These are phyloP conservation scores for Ogataea corticis DNA, from an alignment of 805 yeast genomes.

Conservation along the genomic window DNA sequence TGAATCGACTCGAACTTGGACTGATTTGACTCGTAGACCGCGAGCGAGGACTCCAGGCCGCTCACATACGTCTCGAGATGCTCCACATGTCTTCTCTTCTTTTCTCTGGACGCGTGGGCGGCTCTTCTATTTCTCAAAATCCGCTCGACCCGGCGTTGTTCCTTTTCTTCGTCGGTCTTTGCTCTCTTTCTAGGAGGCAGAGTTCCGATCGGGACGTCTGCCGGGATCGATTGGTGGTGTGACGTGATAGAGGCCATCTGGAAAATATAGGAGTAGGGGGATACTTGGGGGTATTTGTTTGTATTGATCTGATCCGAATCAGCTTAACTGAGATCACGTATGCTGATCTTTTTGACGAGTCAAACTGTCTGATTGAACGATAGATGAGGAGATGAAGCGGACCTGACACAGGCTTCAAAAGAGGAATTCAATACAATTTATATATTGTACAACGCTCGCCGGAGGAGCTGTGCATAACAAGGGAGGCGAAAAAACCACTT, in stretches of 20 bases:
- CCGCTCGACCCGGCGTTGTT: constrained; percentile 91
- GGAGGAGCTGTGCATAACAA: constrained; percentile 4
- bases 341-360: not conserved
- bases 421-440: constrained; percentile 4
- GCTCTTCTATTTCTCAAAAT: constrained; percentile 93
- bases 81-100: constrained; percentile 91
- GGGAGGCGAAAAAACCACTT: constrained; percentile 4
- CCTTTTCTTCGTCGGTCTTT: constrained; percentile 94
- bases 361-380: not conserved
- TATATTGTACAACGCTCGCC: constrained; percentile 2
- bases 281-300: constrained; percentile 16
- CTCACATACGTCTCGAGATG: constrained; percentile 65
- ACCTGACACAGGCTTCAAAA: too few relatives aligned
- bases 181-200: constrained; percentile 97
- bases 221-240: constrained; percentile 8
- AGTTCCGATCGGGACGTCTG: constrained; percentile 22
- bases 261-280: not conserved
- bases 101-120: constrained; percentile 96
- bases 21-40: constrained; percentile 18
- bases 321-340: not conserved
- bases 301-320: constrained; percentile 10
- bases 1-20: constrained; percentile 14
- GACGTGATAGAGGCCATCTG: constrained; percentile 12
- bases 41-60: constrained; percentile 36
- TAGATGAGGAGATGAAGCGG: too few relatives aligned